Base-by-base conservation (phyloP, 2,329 filamentous ascomycete species). In the Alternaria gansuensis region DNA sequence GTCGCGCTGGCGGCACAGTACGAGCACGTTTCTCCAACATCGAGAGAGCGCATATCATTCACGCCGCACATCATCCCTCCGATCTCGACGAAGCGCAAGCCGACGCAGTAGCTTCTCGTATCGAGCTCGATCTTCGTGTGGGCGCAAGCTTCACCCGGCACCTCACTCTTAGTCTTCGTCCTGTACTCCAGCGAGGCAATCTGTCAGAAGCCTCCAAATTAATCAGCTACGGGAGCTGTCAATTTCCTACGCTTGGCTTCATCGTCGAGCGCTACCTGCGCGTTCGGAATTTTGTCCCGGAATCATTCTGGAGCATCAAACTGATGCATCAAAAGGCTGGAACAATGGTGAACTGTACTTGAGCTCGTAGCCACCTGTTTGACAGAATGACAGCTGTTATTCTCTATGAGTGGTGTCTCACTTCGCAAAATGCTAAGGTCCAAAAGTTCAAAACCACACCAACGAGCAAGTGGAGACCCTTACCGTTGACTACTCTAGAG, bases 241-340 rank as follows among this genome's bases (percentile, higher is more conserved):
- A 99, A 75, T 99, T 99, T 71, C 95, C 95, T 1, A 98, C 95
- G 0, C 83, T 99, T 5, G 95, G 95, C 0, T 99, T 99, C 66
- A 93, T 99, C 1, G 95, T 99, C 6, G 95, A 99, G 77, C 88
- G 94, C 46, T 99, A 98, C 76, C 92, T 97, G 69, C 88, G 91
- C 50, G 95, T 99, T 51, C 89, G 92, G 63, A 97, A 96, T 68
- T 99, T 99, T 76, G 88, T 95, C 1, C 90, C 94, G 0, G 95
- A 99, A 73, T 82, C 86, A 0, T 99, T 98, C 77, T 99, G 95
- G 95, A 85, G 86, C 59, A 96, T 99, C 81, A 94, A 90, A 68
- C 84, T 99, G 36, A 88, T 87, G 71, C 91, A 97, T 70, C 83
- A 41, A 89, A 91, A 51, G 89, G 97, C 36, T 83, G 85, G 4